Conservation (phyloP, 2,329 filamentous ascomycete genomes). For the Claviceps spartinae region DNA sequence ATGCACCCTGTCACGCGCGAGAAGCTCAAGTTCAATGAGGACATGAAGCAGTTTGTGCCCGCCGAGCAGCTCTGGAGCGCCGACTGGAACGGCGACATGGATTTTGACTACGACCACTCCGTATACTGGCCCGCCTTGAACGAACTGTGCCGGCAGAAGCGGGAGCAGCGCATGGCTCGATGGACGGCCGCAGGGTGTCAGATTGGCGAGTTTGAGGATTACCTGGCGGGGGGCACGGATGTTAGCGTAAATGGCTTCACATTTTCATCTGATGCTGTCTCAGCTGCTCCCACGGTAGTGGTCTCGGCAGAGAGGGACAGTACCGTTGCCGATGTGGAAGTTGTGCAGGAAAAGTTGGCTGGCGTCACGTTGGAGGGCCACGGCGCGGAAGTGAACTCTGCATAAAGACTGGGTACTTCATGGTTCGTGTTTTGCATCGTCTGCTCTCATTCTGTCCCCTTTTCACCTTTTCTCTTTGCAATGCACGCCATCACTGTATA, state of each 20-base stretch:
- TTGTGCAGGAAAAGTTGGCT: slow-evolving; percentile 8
- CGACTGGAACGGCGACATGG: slow-evolving; percentile 59
- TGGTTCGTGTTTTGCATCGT: background rate
- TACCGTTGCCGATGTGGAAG: slow-evolving; percentile 2
- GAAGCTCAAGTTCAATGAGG: slow-evolving; percentile 97
- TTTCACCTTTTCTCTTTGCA: background rate
- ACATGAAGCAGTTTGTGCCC: slow-evolving; percentile 71
- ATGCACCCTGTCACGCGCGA: slow-evolving; percentile 88
- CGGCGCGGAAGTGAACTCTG: background rate
- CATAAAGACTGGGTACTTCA: background rate
- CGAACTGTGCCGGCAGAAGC: slow-evolving; percentile 52
- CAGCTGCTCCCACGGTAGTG: background rate
- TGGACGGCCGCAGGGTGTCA: slow-evolving; percentile 72
- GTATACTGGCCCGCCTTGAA: slow-evolving; percentile 81
- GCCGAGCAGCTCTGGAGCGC: slow-evolving; percentile 68
- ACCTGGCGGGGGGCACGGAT: slow-evolving; percentile 52
- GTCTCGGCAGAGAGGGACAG: background rate
- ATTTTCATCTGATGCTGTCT: slow-evolving; percentile 7
- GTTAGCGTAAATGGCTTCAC: slow-evolving; percentile 21
- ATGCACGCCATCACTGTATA: background rate
- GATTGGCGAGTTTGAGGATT: slow-evolving; percentile 78
- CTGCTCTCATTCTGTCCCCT: background rate
- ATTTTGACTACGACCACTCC: slow-evolving; percentile 84
- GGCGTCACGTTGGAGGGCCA: slow-evolving; percentile 2
- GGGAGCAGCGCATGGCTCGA: slow-evolving; percentile 47